Base-by-base conservation (phyloP, 805 yeast genomes). In the Barnettozyma californica region DNA sequence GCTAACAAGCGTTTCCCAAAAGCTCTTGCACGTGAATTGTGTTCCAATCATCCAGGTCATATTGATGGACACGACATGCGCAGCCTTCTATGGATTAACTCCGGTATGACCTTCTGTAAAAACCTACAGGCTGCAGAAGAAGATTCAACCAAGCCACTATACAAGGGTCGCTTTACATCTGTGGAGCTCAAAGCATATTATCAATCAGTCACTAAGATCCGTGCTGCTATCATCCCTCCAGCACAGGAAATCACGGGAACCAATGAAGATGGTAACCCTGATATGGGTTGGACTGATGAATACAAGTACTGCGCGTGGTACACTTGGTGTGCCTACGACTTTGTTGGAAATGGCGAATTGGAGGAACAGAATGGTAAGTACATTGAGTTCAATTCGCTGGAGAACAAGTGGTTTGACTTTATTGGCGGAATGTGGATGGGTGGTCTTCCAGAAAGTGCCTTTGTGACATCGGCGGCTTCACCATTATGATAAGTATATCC, bases 71-170 rank as follows among this genome's bases (percentile, higher is more conserved):
- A 64, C 37, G 80, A 76, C 57, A 58, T 68, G 38, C 66, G 62
- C 29, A 65, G 74, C 1, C 57, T 78, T 14, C 16, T 49, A 9
- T 49, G 52, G 52, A 49, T 49, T 41, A 84, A 84, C 57, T 84
- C 88, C 16, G 92, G 92, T 0, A 74, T 83, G 61, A 69, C 73
- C 43, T 77, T 72, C 44, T 84, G 90, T 64, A 78, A 78, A 54
- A 67, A 74, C 31, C 45, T 52, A 3, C 50, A 56, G 9, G 58
- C 67, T 26, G 75, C 72, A 1, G 55, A 50, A 16, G 51, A 54
- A 14, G 74, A 78, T 49, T 69, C 54, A 41, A 62, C 64, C n/a
- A 59, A 66, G 26, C 74, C 72, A 37, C 54, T 64, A 42, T 68
- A 63, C 39, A 60, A 61, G 31, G 58, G 55, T 19, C 44, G 50